Evolutionary conservation across 768 basidiomycete species (phyloP).

Genomic region (Leccinum rimulosum): DNA sequence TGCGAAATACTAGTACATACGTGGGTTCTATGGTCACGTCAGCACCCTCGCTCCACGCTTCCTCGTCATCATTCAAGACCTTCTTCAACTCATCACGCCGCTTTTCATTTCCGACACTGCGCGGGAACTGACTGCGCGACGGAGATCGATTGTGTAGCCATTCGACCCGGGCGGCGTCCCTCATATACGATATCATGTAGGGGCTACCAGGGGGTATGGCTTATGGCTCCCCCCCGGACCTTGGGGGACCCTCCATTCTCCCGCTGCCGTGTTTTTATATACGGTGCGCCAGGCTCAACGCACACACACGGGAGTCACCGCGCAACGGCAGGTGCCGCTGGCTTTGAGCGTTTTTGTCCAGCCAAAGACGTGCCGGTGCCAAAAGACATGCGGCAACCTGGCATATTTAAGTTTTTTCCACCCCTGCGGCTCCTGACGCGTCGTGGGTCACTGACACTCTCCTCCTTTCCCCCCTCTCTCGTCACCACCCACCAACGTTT

Average conservation of each 20-base stretch:
- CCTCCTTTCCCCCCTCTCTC: slow-evolving; percentile 5
- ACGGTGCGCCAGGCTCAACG: slow-evolving; percentile 19
- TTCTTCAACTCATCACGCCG: neutral
- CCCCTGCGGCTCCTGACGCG: slow-evolving; percentile 7
- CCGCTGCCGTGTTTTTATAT: neutral
- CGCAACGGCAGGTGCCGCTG: slow-evolving; percentile 15
- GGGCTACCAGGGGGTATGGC: slow-evolving; percentile 16
- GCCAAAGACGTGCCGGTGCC: slow-evolving; percentile 2
- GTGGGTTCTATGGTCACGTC: neutral
- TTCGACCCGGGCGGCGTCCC: slow-evolving; percentile 1
- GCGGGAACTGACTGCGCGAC: slow-evolving; percentile 4
- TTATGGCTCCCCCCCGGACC: neutral
- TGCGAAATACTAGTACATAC: neutral
- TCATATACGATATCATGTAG: neutral
- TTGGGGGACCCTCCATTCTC: slow-evolving; percentile 9
- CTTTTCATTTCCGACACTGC: slow-evolving; percentile 24
- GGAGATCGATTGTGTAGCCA: neutral
- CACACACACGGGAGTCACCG: slow-evolving; percentile 14
- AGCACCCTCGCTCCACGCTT: neutral
- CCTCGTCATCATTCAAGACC: neutral
- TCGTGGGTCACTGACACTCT: slow-evolving; percentile 7
- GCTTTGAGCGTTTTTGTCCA: slow-evolving; percentile 11
- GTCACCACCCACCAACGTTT: slow-evolving; percentile 11
- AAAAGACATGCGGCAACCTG: slow-evolving; percentile 15
- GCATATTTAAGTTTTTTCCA: slow-evolving; percentile 23